Base-by-base conservation (phyloP, 306 rosid species). In the Malus asiatica region DNA sequence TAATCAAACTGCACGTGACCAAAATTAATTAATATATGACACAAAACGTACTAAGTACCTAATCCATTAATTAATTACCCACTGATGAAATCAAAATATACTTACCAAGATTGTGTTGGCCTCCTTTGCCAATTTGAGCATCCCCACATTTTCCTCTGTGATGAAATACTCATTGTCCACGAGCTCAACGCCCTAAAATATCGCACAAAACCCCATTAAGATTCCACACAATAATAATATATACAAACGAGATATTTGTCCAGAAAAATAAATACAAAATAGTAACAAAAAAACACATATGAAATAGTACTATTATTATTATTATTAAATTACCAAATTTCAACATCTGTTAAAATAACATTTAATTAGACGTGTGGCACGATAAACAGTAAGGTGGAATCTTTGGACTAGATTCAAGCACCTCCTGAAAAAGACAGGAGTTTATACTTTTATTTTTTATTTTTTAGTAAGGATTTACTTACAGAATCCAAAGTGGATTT, bases 51-150 rank as follows among this genome's bases (percentile, higher is more conserved):
- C 9, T 0, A 12, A 61, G 8, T 61, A 1, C 4, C 5, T 3
- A 15, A 3, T 6, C 18, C 30, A 30, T 25, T 19, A n/a, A 58
- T 27, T 29, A 29, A 32, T 63, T 18, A 7, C n/a, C 38, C 8
- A 23, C 2, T 64, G n/a, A 30, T 30, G 23, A 64, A 64, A 32
- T 14, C 20, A 29, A 6, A 61, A 45, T 22, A 12, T 8, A 40
- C 82, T 7, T 74, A 95, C 99, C 93, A 89, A 53, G 52, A 96
- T 96, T 53, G 92, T 25, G 76, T 96, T 96, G n/a, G 99, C 91
- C 71, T 96, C 97, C 76, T 92, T 90, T 10, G 99, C 99, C 40
- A 88, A 76, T 79, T 90, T 91, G 60, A 96, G 93, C 97, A 92
- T 88, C 2, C 91, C 96, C 42, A 89, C 87, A 72, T 92, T 96